phyloP scores from a whole-genome alignment of 2,329 filamentous ascomycete genomes.

The Curvularia hawaiiensis region DNA sequence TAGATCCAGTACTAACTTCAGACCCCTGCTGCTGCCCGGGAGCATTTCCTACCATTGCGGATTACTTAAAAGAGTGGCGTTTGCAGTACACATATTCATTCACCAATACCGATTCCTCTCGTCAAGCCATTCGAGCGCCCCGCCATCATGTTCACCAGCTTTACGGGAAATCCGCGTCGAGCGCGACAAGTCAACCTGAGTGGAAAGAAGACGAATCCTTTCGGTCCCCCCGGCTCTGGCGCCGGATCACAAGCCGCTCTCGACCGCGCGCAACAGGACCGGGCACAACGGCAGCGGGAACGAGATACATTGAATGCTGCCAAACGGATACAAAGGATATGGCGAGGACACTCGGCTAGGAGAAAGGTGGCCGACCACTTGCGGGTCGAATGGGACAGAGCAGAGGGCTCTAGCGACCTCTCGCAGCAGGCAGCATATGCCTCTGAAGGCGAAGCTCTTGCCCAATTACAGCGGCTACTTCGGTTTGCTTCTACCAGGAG shows the following conservation, averaged over 20 bases:
- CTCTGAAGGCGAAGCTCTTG: constrained; percentile 47
- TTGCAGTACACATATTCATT: not conserved
- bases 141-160: constrained; percentile 80
- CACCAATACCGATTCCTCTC: not conserved
- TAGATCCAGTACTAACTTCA: constrained; percentile 13
- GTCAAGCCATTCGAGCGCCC: constrained; percentile 3
- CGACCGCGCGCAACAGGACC: constrained; percentile 84
- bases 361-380: constrained; percentile 61
- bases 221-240: constrained; percentile 63
- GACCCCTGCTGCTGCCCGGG: not conserved
- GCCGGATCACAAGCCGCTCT: constrained; percentile 77
- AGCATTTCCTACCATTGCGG: too few relatives aligned
- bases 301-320: constrained; percentile 76
- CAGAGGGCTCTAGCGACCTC: constrained; percentile 26
- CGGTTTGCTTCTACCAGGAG: constrained; percentile 49
- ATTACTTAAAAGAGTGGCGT: not conserved
- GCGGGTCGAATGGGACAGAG: constrained; percentile 41
- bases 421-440: constrained; percentile 37
- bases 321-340: constrained; percentile 75
- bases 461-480: constrained; percentile 51
- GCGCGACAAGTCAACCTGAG: constrained; percentile 93
- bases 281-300: constrained; percentile 79
- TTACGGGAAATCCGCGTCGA: constrained; percentile 84
- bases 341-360: constrained; percentile 77
- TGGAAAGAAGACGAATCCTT: constrained; percentile 81